Percentiles rank a stretch among this genome's conserved stretches.
These are phyloP conservation scores for Mortierella hygrophila DNA, from an alignment of 192 early-diverging fungal species.

Conservation along the genomic window DNA sequence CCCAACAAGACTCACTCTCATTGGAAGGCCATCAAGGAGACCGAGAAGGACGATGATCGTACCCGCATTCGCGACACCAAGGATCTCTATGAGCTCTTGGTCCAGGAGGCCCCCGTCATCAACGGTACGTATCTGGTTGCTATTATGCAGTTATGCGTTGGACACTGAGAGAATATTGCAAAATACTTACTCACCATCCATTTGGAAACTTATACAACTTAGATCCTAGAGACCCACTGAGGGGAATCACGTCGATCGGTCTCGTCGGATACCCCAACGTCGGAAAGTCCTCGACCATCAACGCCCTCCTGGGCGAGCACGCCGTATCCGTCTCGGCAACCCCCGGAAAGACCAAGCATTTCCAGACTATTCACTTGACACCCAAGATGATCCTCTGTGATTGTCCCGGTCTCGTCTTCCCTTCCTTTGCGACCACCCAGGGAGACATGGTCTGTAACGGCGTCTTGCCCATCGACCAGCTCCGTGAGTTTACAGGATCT, in stretches of 20 bases:
- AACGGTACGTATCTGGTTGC: conserved; percentile 43
- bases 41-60: conserved; percentile 65
- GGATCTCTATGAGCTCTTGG: conserved; percentile 65
- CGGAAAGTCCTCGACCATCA: conserved; percentile 99
- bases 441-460: conserved; percentile 99
- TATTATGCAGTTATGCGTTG: background rate
- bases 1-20: conserved; percentile 47
- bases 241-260: conserved; percentile 86
- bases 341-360: conserved; percentile 99
- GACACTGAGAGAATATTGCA: too few species aligned
- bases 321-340: conserved; percentile 95
- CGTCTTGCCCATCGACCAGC: conserved; percentile 98
- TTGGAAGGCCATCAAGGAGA: conserved; percentile 55
- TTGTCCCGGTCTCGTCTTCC: conserved; percentile 99
- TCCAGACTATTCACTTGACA: conserved; percentile 97
- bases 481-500: conserved; percentile 95
- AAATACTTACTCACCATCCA: background rate
- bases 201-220: background rate
- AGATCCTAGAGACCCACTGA: conserved; percentile 54
- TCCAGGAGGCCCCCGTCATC: conserved; percentile 59
- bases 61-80: conserved; percentile 64
- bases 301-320: conserved; percentile 95
- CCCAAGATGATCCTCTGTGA: conserved; percentile 92
- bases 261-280: conserved; percentile 99
- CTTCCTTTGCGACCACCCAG: conserved; percentile 97